These are phyloP conservation scores for Entophlyctis luteolus DNA, from an alignment of 192 early-diverging fungal genomes.

Conservation along the genomic window DNA sequence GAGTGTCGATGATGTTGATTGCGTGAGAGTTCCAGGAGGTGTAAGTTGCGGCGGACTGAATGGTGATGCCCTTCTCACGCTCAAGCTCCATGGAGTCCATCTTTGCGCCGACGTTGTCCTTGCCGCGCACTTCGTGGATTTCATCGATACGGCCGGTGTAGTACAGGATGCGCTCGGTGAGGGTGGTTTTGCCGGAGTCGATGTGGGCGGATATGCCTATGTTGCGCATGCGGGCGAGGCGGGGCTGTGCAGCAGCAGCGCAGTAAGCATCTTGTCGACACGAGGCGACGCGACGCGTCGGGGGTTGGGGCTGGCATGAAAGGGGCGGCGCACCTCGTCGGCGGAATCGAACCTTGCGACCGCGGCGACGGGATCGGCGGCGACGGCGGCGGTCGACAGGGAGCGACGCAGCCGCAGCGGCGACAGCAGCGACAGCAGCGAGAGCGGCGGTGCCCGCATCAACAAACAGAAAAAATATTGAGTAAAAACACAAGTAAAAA, in stretches of 20 bases:
- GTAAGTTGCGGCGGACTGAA: constrained; percentile 91
- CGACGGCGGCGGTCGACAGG: not conserved
- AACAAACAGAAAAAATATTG: constrained; percentile 4
- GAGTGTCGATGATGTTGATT: constrained; percentile 94
- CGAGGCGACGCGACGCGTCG: not conserved
- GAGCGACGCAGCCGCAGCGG: not conserved
- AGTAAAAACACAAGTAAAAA: not conserved
- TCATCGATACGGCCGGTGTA: constrained; percentile 91
- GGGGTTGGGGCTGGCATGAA: not conserved
- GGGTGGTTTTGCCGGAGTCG: constrained; percentile 93
- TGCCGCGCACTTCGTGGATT: constrained; percentile 74
- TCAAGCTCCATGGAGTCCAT: constrained; percentile 99
- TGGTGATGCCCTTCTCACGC: constrained; percentile 96
- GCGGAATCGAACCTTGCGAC: constrained; percentile 2
- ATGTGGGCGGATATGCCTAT: constrained; percentile 79
- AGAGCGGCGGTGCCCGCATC: not conserved
- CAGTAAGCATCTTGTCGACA: not conserved
- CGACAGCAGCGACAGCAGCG: not conserved
- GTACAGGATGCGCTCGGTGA: constrained; percentile 94
- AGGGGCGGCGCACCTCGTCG: not conserved
- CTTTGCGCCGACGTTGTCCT: constrained; percentile 89
- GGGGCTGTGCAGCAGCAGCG: constrained; percentile 6
- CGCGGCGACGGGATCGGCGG: not conserved
- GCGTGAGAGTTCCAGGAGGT: constrained; percentile 63
- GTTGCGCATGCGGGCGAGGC: constrained; percentile 36